These are phyloP conservation scores for Magnolia changhungtana DNA, from an alignment of 164 flowering plant genomes.

Conservation along the genomic window DNA sequence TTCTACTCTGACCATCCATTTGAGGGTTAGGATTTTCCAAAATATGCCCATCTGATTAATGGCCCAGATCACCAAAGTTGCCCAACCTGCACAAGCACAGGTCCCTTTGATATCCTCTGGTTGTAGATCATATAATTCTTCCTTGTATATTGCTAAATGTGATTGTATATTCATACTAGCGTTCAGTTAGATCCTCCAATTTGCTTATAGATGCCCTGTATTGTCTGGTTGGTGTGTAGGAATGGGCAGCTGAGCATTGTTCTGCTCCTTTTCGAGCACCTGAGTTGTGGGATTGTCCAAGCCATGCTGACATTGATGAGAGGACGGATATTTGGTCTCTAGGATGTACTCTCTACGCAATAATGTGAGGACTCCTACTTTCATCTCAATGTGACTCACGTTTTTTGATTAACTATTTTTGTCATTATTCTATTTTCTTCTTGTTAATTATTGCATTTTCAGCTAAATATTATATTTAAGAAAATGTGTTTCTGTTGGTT, in stretches of 20 bases:
- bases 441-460: background rate
- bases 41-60: too few species aligned
- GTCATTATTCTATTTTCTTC: background rate
- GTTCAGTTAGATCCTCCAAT: background rate
- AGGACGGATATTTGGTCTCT: constrained; percentile 97
- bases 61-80: too few species aligned
- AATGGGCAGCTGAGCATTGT: constrained; percentile 98
- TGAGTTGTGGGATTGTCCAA: constrained; percentile 98
- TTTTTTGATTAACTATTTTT: background rate
- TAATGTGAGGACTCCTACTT: constrained; percentile 57
- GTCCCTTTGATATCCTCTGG: too few species aligned
- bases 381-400: background rate
- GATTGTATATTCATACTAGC: background rate
- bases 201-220: background rate
- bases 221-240: constrained; percentile 41
- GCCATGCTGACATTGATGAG: constrained; percentile 88
- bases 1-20: too few species aligned
- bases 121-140: too few species aligned
- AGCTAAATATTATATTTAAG: background rate
- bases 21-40: too few species aligned
- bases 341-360: constrained; percentile 92
- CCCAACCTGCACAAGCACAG: too few species aligned
- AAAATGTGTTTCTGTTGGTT: background rate
- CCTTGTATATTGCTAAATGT: background rate
- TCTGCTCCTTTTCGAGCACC: constrained; percentile 96